A percentile compares a stretch with the other conserved stretches of the same genome.
These are phyloP conservation scores for Emergomyces orientalis DNA, from an alignment of 2,329 filamentous ascomycete genomes.

Conservation along the genomic window DNA sequence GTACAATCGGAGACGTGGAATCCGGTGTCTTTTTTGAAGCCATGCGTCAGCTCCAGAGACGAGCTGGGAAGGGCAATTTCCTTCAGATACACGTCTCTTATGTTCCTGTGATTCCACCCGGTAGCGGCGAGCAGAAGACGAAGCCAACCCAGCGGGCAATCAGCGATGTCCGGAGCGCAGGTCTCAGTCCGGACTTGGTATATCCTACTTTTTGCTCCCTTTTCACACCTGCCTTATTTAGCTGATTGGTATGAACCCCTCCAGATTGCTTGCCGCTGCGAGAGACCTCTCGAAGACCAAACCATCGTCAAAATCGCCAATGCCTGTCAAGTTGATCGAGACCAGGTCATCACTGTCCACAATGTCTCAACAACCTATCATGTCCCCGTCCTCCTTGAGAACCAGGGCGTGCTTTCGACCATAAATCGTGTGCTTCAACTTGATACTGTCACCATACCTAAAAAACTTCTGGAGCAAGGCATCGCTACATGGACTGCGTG, in stretches of 20 bases:
- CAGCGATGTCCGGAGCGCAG: slow-evolving; percentile 70
- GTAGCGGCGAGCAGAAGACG: slow-evolving; percentile 71
- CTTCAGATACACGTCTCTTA: slow-evolving; percentile 81
- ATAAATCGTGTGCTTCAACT: slow-evolving; percentile 59
- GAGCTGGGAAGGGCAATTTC: slow-evolving; percentile 68
- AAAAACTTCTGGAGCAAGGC: slow-evolving; percentile 53
- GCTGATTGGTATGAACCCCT: neutral
- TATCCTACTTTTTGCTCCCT: slow-evolving; percentile 16
- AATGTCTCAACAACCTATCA: slow-evolving; percentile 89
- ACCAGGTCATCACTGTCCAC: slow-evolving; percentile 78
- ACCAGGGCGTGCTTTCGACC: slow-evolving; percentile 64
- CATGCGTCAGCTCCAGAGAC: slow-evolving; percentile 63
- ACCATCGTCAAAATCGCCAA: slow-evolving; percentile 82
- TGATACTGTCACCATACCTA: slow-evolving; percentile 46
- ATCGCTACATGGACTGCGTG: slow-evolving; percentile 66
- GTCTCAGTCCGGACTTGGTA: slow-evolving; percentile 62
- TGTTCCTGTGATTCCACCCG: slow-evolving; percentile 58
- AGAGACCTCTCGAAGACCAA: slow-evolving; percentile 59
- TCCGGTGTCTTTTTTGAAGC: slow-evolving; percentile 79
- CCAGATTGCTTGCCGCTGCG: slow-evolving; percentile 86
- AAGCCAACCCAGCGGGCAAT: slow-evolving; percentile 94
- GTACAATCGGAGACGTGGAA: slow-evolving; percentile 63
- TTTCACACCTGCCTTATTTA: slow-evolving; percentile 10
- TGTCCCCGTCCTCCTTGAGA: slow-evolving; percentile 80
- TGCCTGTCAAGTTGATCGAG: slow-evolving; percentile 75